Base-by-base conservation (phyloP, 768 basidiomycete species). In the Termitomyces bulborhizus region DNA sequence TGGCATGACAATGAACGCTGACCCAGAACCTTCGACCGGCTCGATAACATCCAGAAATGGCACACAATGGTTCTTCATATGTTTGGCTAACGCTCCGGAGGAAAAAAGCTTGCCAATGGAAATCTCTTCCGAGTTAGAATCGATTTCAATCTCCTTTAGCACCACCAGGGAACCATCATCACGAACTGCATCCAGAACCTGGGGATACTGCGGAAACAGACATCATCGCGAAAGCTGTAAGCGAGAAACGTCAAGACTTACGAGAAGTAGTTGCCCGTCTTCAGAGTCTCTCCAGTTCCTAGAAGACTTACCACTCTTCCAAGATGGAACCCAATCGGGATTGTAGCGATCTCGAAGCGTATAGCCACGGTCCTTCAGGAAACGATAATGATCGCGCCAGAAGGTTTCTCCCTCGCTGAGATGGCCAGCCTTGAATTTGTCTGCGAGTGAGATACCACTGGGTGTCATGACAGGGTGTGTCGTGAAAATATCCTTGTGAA, bases 31-130 rank as follows among this genome's bases (percentile, higher is more conserved):
- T 21, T 21, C 21, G 21, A 21, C 21, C 21, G 21, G 21, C 21
- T 21, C 21, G 21, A 21, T 21, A 21, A 21, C 21, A 21, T 21
- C 21, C 21, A 21, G 21, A 21, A 21, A 21, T 21, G 37, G 49
- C 26, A 50, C 49, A 2, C 49, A 50, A 51, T 51, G 49, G 29
- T 51, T 51, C 15, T 51, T 51, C 16, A 37, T 27, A 41, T 51
- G 49, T n/a, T 39, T 18, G 26, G 27, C 16, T 21, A 41, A 21
- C 9, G 16, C 31, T 27, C 26, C 26, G 29, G 49, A 50, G 15
- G 49, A 51, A 37, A 51, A 40, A 51, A 27, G 18, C 16, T 51
- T 51, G 3, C 37, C 49, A 8, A 51, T 51, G n/a, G 21, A 3
- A n/a, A 51, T 32, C 31, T 51, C 50, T 12, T 51, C 27, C 16